Base-by-base conservation (phyloP, 768 basidiomycete species). In the Tylopilus plumbeoviolaceoides region DNA sequence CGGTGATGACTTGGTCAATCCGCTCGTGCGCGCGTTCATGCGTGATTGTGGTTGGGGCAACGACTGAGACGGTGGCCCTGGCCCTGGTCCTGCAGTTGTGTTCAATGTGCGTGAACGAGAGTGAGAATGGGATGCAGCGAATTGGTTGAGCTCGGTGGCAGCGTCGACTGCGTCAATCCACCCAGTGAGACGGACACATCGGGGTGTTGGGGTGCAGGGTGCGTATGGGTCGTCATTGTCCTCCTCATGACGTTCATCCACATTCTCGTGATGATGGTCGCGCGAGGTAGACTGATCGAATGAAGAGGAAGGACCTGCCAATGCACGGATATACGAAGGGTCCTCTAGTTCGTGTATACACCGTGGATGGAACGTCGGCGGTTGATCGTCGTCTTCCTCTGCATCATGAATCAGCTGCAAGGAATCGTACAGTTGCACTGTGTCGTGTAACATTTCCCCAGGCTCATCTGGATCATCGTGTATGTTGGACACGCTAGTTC, bases 281-380 rank as follows among this genome's bases (percentile, higher is more conserved):
- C 23, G 48, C 15, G 56, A 54, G 15, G 12, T 10, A 7, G 51
- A 46, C 4, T 39, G 41, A 47, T 39, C 50, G 41, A 48, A 49
- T 3, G 39, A 59, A 33, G 46, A 47, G 2, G 58, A 59, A 10
- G 52, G 46, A n/a, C 38, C 49, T 1, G 49, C 63, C 1, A 58
- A 44, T 1, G 36, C 55, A 17, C 48, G 58, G 7, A 68, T 56
- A 20, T 70, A 68, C 4, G 68, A 69, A 20, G 68, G 67, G 41
- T 69, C 69, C 7, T 73, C 73, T 9, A 84, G 57, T 59, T 85
- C 80, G 61, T 84, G 82, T 48, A 84, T 84, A 63, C 82, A 83
- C 2, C 62, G 70, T 2, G 76, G 72, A 17, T 43, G 68, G 14
- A 68, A 66, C 8, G 44, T 56, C 12, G 66, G 55, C 17, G 63